phyloP scores from a whole-genome alignment of 2,329 filamentous ascomycete genomes.

The Verticillium isaacii region DNA sequence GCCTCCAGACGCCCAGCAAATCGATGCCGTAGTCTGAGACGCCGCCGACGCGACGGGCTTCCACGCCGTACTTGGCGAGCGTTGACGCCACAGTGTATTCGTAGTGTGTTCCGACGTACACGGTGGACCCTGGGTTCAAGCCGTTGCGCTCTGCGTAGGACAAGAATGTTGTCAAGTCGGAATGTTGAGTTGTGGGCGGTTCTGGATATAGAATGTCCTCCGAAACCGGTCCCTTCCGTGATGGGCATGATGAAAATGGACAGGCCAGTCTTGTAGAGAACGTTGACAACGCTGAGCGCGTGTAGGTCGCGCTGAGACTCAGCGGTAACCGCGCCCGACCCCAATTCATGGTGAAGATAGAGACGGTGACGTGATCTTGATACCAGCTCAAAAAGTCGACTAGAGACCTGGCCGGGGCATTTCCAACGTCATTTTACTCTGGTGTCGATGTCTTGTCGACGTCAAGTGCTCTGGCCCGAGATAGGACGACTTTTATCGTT shows the following conservation, averaged over 20 bases:
- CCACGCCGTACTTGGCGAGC: constrained; percentile 58
- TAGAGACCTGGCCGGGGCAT: too few relatives aligned
- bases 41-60: constrained; percentile 60
- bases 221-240: background rate
- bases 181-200: constrained; percentile 46
- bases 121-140: constrained; percentile 50
- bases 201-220: constrained; percentile 36
- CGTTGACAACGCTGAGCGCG: background rate
- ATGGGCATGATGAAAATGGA: background rate
- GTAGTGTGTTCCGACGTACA: constrained; percentile 70
- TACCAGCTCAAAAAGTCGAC: background rate
- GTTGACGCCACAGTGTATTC: constrained; percentile 63
- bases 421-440: too few relatives aligned
- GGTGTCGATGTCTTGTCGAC: too few relatives aligned
- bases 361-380: background rate
- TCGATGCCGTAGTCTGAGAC: constrained; percentile 68
- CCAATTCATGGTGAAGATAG: background rate
- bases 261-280: background rate
- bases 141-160: constrained; percentile 54
- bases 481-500: too few relatives aligned
- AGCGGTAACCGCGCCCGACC: background rate
- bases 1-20: constrained; percentile 64
- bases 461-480: too few relatives aligned
- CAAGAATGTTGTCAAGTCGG: constrained; percentile 60
- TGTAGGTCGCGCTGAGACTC: background rate